Evolutionary conservation across 371 early-diverging fungal genomes (phyloP), one percentile per base, ranked within the genome.

Genomic region (Mucor ambiguus): DNA sequence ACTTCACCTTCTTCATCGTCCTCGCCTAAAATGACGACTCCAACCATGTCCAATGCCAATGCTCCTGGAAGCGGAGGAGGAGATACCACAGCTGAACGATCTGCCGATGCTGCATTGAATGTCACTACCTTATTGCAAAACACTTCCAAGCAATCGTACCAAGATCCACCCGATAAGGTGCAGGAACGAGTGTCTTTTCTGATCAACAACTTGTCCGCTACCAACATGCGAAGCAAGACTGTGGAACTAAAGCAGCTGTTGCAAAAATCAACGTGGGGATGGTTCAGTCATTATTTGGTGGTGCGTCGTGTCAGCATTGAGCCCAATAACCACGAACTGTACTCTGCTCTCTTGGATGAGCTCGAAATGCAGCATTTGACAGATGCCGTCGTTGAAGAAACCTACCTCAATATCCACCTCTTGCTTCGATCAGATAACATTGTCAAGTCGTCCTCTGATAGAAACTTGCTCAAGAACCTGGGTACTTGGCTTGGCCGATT

Each of bases 401-500:
- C 98, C 1, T 93, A 88, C 63, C 75, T 80, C 20, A 94, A 92
- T 70, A 94, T 97, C 68, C 82, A 87, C 41, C 80, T 91, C 1
- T 74, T 98, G 44, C 78, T 99, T 35, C 92, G 95, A 60, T 92
- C 97, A 1, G 94, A 96, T 55, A 91, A 90, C 49, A 96, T 95
- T 18, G 85, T 89, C 11, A 87, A 86, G 49, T 94, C 95, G 26
- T 88, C 95, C 0, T 81, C 89, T 16, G 97, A 98, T 67, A 85
- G 96, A n/a, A 85, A 90, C 6, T 80, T 93, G 20, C 78, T 99
- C 48, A 97, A 96, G 76, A 95, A 94, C 69, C 78, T 98, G 58
- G 99, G 98, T n/a, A 88, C 91, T 10, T 99, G 99, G 99, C 87
- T 99, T 7, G 99, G 99, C 44, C 85, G 88, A 28, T 83, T 98